Conservation (phyloP, 192 early-diverging fungal genomes). For the Thamnidium elegans region DNA sequence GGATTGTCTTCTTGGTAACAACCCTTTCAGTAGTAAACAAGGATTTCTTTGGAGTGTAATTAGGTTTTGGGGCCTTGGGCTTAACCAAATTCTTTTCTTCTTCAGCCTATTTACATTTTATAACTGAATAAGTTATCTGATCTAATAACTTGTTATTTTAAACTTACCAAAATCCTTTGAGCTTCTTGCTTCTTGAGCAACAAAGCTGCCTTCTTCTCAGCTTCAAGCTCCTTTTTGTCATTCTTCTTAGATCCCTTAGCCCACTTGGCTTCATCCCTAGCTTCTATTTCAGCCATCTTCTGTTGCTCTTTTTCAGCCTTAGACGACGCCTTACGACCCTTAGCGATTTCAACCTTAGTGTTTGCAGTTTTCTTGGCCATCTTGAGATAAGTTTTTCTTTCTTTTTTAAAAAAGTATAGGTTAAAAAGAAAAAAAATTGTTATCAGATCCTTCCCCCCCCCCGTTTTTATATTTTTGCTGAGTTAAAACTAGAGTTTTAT, state of each 20-base stretch:
- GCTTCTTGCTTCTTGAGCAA: conserved; percentile 52
- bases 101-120: conserved; percentile 41
- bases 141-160: too few species aligned
- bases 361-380: conserved; percentile 15
- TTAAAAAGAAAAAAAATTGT: neutral
- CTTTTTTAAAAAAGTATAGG: conserved; percentile 2
- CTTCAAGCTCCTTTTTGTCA: conserved; percentile 63
- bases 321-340: conserved; percentile 46
- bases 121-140: neutral
- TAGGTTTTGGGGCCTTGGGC: conserved; percentile 49
- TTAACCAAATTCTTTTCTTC: conserved; percentile 53
- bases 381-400: neutral
- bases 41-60: conserved; percentile 56
- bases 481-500: too few species aligned
- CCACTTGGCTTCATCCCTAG: conserved; percentile 66
- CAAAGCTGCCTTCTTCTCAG: conserved; percentile 49
- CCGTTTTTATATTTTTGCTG: neutral
- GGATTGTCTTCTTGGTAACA: neutral
- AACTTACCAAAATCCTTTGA: conserved; percentile 35
- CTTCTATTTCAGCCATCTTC: conserved; percentile 53
- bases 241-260: conserved; percentile 62
- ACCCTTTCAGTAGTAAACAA: conserved; percentile 12
- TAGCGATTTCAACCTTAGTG: conserved; percentile 14
- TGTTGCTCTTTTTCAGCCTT: conserved; percentile 59
- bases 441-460: neutral